Evolutionary conservation across 306 rosid species (phyloP).

Genomic region (Oxytropis ochrocephala): DNA sequence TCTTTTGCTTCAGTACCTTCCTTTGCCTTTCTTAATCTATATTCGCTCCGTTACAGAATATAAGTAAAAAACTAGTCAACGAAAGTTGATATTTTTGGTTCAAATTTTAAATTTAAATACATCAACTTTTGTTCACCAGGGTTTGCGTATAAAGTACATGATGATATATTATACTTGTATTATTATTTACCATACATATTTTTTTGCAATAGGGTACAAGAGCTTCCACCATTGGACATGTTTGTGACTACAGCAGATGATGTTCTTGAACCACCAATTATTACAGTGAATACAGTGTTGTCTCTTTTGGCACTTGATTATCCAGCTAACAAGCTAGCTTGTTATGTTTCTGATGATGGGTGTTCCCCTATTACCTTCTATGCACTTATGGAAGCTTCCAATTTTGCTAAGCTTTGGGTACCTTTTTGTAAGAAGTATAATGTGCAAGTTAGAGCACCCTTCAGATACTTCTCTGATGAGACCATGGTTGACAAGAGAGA

Average conservation of each 20-base stretch:
- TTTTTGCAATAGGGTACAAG: conserved; percentile 11
- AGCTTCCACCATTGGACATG: conserved; percentile 53
- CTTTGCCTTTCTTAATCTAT: background rate
- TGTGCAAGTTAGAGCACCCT: conserved; percentile 52
- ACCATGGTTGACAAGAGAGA: background rate
- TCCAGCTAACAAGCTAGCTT: conserved; percentile 50
- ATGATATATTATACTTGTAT: no score
- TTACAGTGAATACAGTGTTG: conserved; percentile 50
- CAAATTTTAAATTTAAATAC: no score
- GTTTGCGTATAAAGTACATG: no score
- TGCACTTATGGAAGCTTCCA: conserved; percentile 44
- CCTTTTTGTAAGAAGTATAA: conserved; percentile 47
- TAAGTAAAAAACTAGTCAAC: no score
- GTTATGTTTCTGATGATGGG: conserved; percentile 59
- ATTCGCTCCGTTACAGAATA: no score
- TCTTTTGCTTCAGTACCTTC: conserved; percentile 27
- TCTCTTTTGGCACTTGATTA: conserved; percentile 55
- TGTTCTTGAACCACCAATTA: conserved; percentile 43
- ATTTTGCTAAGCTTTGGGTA: conserved; percentile 49
- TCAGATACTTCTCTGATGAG: conserved; percentile 29
- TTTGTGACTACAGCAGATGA: conserved; percentile 63
- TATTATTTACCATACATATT: background rate
- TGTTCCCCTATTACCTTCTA: conserved; percentile 41
- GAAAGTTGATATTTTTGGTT: no score
- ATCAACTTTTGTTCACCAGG: no score